Evolutionary conservation across 2,329 filamentous ascomycete genomes (phyloP).

Genomic region (Orbilia quercus): DNA sequence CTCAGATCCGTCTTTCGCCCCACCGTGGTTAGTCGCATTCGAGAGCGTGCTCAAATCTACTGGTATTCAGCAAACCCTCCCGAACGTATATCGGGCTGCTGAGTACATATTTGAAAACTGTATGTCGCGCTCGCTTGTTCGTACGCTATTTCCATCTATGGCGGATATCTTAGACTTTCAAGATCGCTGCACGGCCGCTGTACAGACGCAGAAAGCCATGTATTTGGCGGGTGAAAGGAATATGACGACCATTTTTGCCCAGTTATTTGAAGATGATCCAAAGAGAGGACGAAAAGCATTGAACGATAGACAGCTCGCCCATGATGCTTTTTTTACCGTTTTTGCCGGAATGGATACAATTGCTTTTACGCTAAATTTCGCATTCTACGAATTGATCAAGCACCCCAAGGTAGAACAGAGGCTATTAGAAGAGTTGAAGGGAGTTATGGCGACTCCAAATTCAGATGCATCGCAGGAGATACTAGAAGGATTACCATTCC

Average conservation of each 20-base stretch:
- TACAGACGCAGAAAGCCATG: constrained; percentile 16
- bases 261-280: constrained; percentile 33
- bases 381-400: constrained; percentile 30
- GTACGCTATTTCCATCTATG: no score
- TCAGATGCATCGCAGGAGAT: constrained; percentile 23
- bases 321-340: constrained; percentile 21
- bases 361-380: constrained; percentile 25
- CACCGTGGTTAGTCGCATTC: constrained; percentile 28
- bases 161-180: no score
- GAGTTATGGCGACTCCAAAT: constrained; percentile 17
- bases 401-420: constrained; percentile 23
- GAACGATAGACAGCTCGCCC: constrained; percentile 6
- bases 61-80: no score
- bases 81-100: no score
- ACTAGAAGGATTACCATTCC: constrained; percentile 20
- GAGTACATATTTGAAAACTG: no score
- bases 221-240: constrained; percentile 27
- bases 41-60: constrained; percentile 7
- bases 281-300: constrained; percentile 39
- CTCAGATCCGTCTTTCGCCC: constrained; percentile 3
- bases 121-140: no score
- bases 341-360: constrained; percentile 44
- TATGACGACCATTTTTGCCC: constrained; percentile 32
- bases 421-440: constrained; percentile 32
- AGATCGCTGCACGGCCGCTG: no score